Base-by-base conservation (phyloP, 2,329 filamentous ascomycete species). In the Colletotrichum theobromicola region DNA sequence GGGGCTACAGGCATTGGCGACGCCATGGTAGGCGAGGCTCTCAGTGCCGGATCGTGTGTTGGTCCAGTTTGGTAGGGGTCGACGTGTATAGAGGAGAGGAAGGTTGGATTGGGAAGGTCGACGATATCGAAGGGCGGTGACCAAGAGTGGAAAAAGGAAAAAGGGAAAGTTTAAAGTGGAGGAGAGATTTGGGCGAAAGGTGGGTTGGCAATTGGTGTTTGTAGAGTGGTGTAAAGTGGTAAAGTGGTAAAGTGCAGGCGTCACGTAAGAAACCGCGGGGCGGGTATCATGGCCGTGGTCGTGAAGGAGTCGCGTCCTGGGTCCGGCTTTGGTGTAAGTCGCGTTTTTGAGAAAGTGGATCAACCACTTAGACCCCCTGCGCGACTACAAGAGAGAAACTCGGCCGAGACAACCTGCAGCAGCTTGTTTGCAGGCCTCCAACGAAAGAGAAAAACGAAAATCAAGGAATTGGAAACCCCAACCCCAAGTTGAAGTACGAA, bases 1-100 rank as follows among this genome's bases (percentile, higher is more conserved):
- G 81, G 77, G 53, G 81, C 76, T 76, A 76, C 77, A 50, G 83
- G 83, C 79, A 82, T 79, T 53, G 83, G 84, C 79, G 84, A 85
- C 68, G 84, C 83, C 85, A 86, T 86, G 79, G 78, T 80, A 75
- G 77, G 77, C 67, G 72, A 67, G 62, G 76, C 72, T 74, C 55
- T 60, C 28, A 63, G 53, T 60, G 53, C 26, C 66, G 70, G 53
- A 58, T 76, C 62, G 55, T 10, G 42, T 53, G 34, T 37, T 63
- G 21, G 46, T 75, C 72, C 68, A 75, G 68, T n/a, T 72, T 53
- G 32, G 30, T 55, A 18, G 28, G 28, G 26, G 30, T 55, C 21
- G 55, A 57, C 15, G 28, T n/a, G 68, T 35, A n/a, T 8, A 34
- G 16, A 10, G 24, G 60, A 24, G 16, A 16, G 26, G 62, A 64